Evolutionary conservation across 768 basidiomycete genomes (phyloP).

Genomic region (Galerina marginata): DNA sequence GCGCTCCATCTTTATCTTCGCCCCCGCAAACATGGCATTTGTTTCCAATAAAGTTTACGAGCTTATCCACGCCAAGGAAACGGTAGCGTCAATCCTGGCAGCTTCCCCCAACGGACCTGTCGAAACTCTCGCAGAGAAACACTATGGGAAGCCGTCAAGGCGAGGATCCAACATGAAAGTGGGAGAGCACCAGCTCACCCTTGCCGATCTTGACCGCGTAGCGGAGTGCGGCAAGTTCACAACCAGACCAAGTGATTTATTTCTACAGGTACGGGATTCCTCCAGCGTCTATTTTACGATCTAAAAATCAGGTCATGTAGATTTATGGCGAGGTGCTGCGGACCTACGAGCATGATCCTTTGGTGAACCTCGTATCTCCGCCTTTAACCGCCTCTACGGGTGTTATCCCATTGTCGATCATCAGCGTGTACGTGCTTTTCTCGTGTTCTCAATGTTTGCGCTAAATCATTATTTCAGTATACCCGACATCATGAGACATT

Average conservation of each 20-base stretch:
- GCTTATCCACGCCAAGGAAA: constrained; percentile 6
- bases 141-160: constrained; percentile 3
- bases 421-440: constrained; percentile 13
- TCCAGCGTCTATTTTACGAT: background rate
- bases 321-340: constrained; percentile 14
- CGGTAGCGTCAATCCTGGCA: constrained; percentile 4
- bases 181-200: background rate
- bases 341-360: constrained; percentile 10
- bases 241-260: constrained; percentile 15
- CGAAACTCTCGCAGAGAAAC: constrained; percentile 4
- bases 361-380: constrained; percentile 12
- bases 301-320: background rate
- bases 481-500: constrained; percentile 16
- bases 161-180: constrained; percentile 8
- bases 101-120: background rate
- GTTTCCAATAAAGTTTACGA: constrained; percentile 10
- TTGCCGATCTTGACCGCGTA: constrained; percentile 13
- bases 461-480: background rate
- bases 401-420: constrained; percentile 11
- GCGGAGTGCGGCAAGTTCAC: constrained; percentile 14
- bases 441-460: background rate
- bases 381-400: constrained; percentile 12
- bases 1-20: background rate
- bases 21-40: constrained; percentile 3
- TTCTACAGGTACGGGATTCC: constrained; percentile 7